Evolutionary conservation across 2,329 filamentous ascomycete species (phyloP).

Genomic region (Neofusicoccum ribis): DNA sequence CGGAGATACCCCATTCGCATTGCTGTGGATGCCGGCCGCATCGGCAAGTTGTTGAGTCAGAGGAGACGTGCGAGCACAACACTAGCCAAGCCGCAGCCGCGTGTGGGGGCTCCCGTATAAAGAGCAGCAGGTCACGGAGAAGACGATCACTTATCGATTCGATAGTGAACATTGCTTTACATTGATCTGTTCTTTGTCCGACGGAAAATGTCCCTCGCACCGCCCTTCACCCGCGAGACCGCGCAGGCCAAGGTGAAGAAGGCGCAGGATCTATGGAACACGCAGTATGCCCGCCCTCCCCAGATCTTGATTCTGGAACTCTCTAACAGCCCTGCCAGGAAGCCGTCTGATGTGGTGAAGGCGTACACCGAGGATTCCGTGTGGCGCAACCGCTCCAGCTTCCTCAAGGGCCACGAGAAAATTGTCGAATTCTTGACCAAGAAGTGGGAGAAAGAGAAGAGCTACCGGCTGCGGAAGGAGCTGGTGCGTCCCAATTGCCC

Average conservation of each 20-base stretch:
- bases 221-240: slow-evolving; percentile 74
- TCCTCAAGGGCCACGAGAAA: slow-evolving; percentile 66
- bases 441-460: slow-evolving; percentile 74
- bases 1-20: not conserved
- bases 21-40: not conserved
- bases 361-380: slow-evolving; percentile 75
- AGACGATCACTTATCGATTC: not conserved
- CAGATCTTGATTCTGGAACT: too few species aligned
- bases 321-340: slow-evolving; percentile 45
- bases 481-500: slow-evolving; percentile 39
- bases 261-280: slow-evolving; percentile 83
- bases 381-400: slow-evolving; percentile 76
- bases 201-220: slow-evolving; percentile 49
- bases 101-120: too few species aligned
- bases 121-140: not conserved
- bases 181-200: not conserved
- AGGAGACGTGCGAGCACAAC: too few species aligned
- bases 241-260: slow-evolving; percentile 78
- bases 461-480: slow-evolving; percentile 77
- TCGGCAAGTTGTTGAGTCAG: slow-evolving; percentile 11
- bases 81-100: not conserved
- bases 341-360: slow-evolving; percentile 65
- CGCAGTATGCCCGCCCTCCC: slow-evolving; percentile 51
- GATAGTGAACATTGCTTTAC: not conserved
- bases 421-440: slow-evolving; percentile 68